Conservation (phyloP, 2,329 filamentous ascomycete species). For the Grosmannia serpens region DNA sequence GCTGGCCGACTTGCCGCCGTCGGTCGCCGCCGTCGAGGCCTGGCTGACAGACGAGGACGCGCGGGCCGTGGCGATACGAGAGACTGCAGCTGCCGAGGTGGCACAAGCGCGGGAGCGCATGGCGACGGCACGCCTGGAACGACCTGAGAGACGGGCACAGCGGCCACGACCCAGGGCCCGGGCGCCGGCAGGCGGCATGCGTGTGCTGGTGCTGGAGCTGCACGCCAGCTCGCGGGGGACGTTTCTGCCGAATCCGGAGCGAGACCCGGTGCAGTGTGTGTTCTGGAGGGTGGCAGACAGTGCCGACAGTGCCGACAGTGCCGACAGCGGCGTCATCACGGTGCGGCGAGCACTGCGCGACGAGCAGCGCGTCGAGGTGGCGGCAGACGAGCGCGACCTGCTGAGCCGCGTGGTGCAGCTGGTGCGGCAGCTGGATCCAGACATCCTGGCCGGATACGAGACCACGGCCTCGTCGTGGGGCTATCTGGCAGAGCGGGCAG, state of each 20-base stretch:
- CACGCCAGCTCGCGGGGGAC: conserved; percentile 79
- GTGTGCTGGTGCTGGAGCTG: conserved; percentile 84
- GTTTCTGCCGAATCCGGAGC: conserved; percentile 76
- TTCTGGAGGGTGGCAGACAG: conserved; percentile 70
- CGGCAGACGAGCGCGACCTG: conserved; percentile 76
- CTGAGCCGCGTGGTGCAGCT: conserved; percentile 79
- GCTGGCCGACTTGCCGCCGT: conserved; percentile 59
- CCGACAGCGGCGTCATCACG: conserved; percentile 58
- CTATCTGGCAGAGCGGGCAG: conserved; percentile 82
- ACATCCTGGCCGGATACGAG: conserved; percentile 89
- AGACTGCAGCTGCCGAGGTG: background rate
- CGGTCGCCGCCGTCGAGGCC: conserved; percentile 51
- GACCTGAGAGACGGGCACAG: background rate
- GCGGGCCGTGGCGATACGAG: conserved; percentile 14
- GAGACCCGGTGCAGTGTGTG: conserved; percentile 77
- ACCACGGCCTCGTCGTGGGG: conserved; percentile 93
- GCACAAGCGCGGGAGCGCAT: background rate
- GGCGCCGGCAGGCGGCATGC: conserved; percentile 58
- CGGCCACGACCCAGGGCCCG: background rate
- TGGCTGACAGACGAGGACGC: conserved; percentile 46
- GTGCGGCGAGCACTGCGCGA: conserved; percentile 46
- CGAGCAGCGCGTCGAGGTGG: conserved; percentile 54
- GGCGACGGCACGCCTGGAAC: background rate
- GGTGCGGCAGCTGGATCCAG: conserved; percentile 74
- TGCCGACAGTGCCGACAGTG: conserved; percentile 17